Base-by-base conservation (phyloP, 164 flowering plant species). In the Vitis vinifera region DNA sequence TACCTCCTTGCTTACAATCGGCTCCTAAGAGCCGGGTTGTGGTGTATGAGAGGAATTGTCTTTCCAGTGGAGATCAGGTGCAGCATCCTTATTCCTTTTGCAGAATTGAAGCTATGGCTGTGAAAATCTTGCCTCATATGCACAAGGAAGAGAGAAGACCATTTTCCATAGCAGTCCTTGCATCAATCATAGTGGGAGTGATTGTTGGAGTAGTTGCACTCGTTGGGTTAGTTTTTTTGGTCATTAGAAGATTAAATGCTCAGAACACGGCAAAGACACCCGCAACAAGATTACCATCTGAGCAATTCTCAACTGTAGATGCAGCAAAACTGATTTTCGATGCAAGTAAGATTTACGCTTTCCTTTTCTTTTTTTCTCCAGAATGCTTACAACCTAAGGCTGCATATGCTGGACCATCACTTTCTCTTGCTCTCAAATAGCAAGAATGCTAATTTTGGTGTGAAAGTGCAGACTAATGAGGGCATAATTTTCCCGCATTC, bases 31-130 rank as follows among this genome's bases (percentile, higher is more conserved):
- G 47, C 49, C 75, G 62, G 71, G 63, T 50, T 62, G 83, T 78
- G 10, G 13, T 58, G 62, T 85, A 69, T 71, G 29, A 51, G 53
- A 63, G 69, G 48, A 85, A 85, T 63, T 85, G 88, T 64, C 69
- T 85, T 23, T 71, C 77, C 3, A 52, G 65, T 59, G 58, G 59
- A 53, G 62, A 63, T 8, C 68, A 66, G 27, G 51, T 71, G 44
- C 88, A 85, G 73, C 67, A 70, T 61, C 80, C 82, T 19, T 49
- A 61, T 31, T n/a, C 30, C 0, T 77, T 73, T 48, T 85, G 88
- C 62, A 76, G 67, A 16, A 79, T 66, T 65, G 79, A 83, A 71
- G 85, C 86, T 59, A 50, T 85, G 66, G 88, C 88, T 16, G 88
- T 83, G 30, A 63, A 67, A 19, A 61, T 85, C 9, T 13, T 30